Evolutionary conservation across 208 protist species (phyloP).

Genomic region (Leishmania aethiopica): DNA sequence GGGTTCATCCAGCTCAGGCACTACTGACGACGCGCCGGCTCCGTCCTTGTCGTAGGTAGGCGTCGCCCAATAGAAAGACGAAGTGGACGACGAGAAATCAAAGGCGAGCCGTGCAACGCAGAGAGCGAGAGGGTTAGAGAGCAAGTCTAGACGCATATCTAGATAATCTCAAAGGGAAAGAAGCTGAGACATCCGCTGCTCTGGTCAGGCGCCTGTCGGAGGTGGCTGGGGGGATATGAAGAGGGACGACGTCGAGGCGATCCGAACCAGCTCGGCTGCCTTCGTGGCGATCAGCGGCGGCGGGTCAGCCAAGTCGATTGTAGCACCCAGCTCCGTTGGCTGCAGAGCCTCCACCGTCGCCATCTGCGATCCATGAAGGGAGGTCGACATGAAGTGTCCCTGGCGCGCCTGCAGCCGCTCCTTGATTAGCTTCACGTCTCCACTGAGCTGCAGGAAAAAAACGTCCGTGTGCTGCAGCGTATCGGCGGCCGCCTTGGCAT

Average conservation of each 20-base stretch:
- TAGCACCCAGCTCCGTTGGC: conserved; percentile 38
- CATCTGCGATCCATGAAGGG: conserved; percentile 67
- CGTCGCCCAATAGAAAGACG: background rate
- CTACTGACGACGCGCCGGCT: background rate
- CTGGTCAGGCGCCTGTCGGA: too few species aligned
- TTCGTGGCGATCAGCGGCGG: conserved; percentile 32
- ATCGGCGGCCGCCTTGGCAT: background rate
- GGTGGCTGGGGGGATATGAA: background rate
- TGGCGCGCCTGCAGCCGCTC: conserved; percentile 43
- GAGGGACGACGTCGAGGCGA: background rate
- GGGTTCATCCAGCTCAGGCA: background rate
- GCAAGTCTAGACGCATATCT: too few species aligned
- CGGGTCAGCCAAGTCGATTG: conserved; percentile 29
- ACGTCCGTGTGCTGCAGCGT: conserved; percentile 18
- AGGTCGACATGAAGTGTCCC: conserved; percentile 70
- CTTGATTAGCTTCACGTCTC: conserved; percentile 33
- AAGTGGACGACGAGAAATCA: background rate
- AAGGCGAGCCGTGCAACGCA: background rate
- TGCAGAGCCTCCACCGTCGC: conserved; percentile 51
- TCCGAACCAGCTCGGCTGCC: conserved; percentile 23
- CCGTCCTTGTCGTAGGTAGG: background rate
- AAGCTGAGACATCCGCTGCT: too few species aligned
- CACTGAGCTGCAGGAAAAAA: conserved; percentile 65
- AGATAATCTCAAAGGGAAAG: too few species aligned
- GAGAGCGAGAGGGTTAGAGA: background rate